Evolutionary conservation across 2,329 filamentous ascomycete genomes (phyloP).

Genomic region (Calonectria hongkongensis): DNA sequence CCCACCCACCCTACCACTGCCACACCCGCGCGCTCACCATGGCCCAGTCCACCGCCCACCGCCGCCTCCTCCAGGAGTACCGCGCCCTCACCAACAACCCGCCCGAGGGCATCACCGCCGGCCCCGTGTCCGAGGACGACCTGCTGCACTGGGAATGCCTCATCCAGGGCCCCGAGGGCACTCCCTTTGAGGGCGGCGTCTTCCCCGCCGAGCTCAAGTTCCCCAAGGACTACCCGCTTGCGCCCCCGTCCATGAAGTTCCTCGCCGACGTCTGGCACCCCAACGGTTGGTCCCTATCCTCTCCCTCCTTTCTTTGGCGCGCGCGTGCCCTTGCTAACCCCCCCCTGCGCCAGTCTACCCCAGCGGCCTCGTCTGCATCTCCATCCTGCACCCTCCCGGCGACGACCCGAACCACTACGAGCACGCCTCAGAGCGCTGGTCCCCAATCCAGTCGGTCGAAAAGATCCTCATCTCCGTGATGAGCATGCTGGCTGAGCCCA

Average conservation of each 20-base stretch:
- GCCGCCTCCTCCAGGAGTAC: constrained; percentile 97
- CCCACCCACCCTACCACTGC: neutral
- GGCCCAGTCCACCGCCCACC: constrained; percentile 79
- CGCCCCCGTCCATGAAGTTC: constrained; percentile 97
- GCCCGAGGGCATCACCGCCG: constrained; percentile 97
- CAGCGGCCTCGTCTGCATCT: constrained; percentile 95
- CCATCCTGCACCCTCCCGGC: constrained; percentile 96
- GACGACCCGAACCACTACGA: constrained; percentile 99
- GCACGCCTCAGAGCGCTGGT: constrained; percentile 96
- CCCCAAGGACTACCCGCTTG: constrained; percentile 96
- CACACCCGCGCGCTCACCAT: constrained; percentile 57
- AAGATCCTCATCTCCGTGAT: constrained; percentile 98
- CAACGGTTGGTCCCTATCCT: constrained; percentile 78
- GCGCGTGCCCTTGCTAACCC: constrained; percentile 14
- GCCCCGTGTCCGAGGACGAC: constrained; percentile 94
- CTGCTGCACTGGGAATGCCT: constrained; percentile 97
- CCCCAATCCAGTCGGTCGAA: constrained; percentile 96
- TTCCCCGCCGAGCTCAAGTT: constrained; percentile 97
- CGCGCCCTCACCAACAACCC: constrained; percentile 94
- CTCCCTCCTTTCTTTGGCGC: neutral
- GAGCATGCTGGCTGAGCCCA: constrained; percentile 97
- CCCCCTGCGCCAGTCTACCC: constrained; percentile 81
- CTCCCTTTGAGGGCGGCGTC: constrained; percentile 95
- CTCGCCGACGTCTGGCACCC: constrained; percentile 96
- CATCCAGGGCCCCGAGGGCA: constrained; percentile 96